Evolutionary conservation across 352 stramenopile species (phyloP), one percentile per base, ranked within the genome.

Genomic region (Pythium rhizo-oryzae): DNA sequence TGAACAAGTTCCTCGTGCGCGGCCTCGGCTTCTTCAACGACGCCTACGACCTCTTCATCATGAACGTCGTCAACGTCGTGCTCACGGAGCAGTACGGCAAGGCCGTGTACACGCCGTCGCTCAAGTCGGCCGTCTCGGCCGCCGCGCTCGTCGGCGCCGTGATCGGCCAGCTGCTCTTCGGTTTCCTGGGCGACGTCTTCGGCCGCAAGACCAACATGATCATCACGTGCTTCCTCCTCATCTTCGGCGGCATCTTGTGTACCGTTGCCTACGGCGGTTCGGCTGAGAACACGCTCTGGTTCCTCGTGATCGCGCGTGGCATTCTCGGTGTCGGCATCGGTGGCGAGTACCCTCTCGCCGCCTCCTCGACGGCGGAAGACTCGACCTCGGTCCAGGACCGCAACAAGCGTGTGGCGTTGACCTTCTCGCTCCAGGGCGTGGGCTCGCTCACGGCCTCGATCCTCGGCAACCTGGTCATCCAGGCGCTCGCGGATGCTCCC

Each of bases 201-300:
- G 76, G 76, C 19, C 73, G 76, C n/a, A 64, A 68, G n/a, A 65
- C 68, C 61, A 78, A 70, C 67, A 80, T 80, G 72, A 80, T 82
- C 51, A 64, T 62, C 57, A 82, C 76, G 57, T 82, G 76, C 28
- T 60, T 44, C 8, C 62, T 82, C 24, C 59, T 79, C n/a, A 80
- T 80, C 57, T 18, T 79, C 23, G 75, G 75, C 28, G 70, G 72
- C 35, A 41, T 82, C 19, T 65, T 82, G 2, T 82, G 76, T 59
- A 69, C 74, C 8, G 30, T 54, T 18, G 72, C 76, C 16, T 76
- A 74, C 54, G 76, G 59, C n/a, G 74, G 76, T 18, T 79, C 72
- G n/a, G 59, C 65, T 12, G 44, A 70, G 1, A 62, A 69, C 43
- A 82, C 76, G 19, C 56, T 82, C 7, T 80, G 72, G 76, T 75